These are phyloP conservation scores for Peniophora sp. DNA, from an alignment of 1,284 basidiomycete genomes.

Conservation along the genomic window DNA sequence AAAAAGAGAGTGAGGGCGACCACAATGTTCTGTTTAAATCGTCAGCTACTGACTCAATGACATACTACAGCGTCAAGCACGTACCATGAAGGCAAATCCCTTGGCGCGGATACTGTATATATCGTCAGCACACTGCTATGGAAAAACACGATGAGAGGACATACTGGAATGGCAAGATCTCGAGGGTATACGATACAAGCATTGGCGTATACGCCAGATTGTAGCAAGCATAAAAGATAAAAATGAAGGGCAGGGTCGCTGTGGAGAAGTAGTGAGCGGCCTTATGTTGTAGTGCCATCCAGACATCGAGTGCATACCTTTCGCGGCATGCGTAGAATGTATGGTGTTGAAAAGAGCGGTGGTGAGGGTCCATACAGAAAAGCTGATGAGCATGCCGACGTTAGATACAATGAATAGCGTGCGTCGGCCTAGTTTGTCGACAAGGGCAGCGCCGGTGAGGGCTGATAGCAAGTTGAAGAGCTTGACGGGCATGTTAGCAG, in stretches of 20 bases:
- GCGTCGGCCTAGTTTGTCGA: slow-evolving; percentile 54
- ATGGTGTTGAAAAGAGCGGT: slow-evolving; percentile 48
- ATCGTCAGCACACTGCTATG: too few species aligned
- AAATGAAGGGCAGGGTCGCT: slow-evolving; percentile 68
- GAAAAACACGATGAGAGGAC: too few species aligned
- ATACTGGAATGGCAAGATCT: slow-evolving; percentile 51
- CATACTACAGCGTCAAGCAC: slow-evolving; percentile 6
- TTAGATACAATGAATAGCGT: slow-evolving; percentile 57
- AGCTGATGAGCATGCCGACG: slow-evolving; percentile 57
- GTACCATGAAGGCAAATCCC: slow-evolving; percentile 59
- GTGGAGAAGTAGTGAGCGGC: background rate
- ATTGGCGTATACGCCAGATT: slow-evolving; percentile 60
- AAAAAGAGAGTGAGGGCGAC: slow-evolving; percentile 52
- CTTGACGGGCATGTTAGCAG: slow-evolving; percentile 16
- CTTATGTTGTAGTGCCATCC: background rate
- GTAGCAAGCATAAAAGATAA: slow-evolving; percentile 63
- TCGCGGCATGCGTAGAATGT: slow-evolving; percentile 40
- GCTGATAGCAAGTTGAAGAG: slow-evolving; percentile 50
- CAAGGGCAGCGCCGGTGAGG: slow-evolving; percentile 44
- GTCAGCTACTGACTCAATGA: background rate
- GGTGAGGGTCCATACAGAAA: slow-evolving; percentile 49
- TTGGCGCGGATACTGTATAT: slow-evolving; percentile 47
- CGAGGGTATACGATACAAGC: slow-evolving; percentile 56
- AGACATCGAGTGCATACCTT: slow-evolving; percentile 27
- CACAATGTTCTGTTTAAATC: slow-evolving; percentile 39